These are phyloP conservation scores for Canavalia gladiata DNA, from an alignment of 306 rosid genomes.

Conservation along the genomic window DNA sequence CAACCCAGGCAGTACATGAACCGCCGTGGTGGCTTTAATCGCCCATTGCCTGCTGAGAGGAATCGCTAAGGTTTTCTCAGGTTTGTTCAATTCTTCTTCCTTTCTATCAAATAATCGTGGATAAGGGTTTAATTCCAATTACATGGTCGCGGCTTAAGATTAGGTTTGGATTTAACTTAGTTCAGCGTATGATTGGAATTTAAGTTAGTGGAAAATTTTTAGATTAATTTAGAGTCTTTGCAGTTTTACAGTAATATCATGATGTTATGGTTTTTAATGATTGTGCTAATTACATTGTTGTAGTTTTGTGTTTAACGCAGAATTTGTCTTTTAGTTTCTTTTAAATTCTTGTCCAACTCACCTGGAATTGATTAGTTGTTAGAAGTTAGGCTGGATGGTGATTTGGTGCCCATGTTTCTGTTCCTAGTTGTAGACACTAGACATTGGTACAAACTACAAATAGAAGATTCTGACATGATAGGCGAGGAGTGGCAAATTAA, in stretches of 20 bases:
- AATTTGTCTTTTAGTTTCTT: not conserved
- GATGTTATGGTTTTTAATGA: not conserved
- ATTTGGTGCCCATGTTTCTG: not conserved
- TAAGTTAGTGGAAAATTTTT: too few relatives aligned
- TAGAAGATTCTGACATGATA: not conserved
- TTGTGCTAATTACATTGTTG: not conserved
- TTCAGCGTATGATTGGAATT: not conserved
- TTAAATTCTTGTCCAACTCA: constrained; percentile 6
- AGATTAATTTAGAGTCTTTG: not conserved
- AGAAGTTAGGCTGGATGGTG: not conserved
- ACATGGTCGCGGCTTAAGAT: not conserved
- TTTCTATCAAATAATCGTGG: not conserved
- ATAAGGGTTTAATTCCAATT: constrained; percentile 39
- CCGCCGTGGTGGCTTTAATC: constrained; percentile 96
- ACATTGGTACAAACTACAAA: not conserved
- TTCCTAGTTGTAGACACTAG: not conserved
- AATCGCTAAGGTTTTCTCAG: constrained; percentile 64
- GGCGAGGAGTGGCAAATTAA: constrained; percentile 1
- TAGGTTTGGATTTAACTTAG: constrained; percentile 13
- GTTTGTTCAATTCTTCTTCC: constrained; percentile 53
- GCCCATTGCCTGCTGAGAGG: constrained; percentile 97
- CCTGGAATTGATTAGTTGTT: not conserved
- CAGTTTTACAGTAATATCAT: not conserved
- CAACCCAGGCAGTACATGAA: constrained; percentile 98
- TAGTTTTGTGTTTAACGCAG: constrained; percentile 1